These are phyloP conservation scores for Colletotrichum sojae DNA, from an alignment of 2,329 filamentous ascomycete genomes.

Conservation along the genomic window DNA sequence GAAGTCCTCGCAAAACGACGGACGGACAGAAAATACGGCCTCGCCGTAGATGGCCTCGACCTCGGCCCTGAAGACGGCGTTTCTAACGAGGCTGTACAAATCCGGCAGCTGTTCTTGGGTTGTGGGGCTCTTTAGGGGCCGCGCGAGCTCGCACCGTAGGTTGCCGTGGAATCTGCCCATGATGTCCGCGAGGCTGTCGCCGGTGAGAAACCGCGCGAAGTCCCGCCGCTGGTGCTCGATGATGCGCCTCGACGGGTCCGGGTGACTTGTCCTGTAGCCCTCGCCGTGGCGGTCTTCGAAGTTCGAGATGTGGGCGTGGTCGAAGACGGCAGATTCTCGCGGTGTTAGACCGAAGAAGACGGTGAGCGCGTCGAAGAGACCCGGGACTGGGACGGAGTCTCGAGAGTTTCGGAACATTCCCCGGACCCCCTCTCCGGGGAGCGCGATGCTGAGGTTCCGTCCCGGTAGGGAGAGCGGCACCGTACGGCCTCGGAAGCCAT, in stretches of 20 bases:
- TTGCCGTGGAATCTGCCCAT: conserved; percentile 13
- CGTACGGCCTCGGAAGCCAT: background rate
- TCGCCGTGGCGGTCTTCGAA: conserved; percentile 13
- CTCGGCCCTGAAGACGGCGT: conserved; percentile 25
- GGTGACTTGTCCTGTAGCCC: conserved; percentile 4
- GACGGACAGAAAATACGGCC: conserved; percentile 16
- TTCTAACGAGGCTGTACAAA: conserved; percentile 15
- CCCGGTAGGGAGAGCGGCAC: background rate
- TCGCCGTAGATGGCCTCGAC: conserved; percentile 30
- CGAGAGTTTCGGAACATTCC: conserved; percentile 14
- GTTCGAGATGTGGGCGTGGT: conserved; percentile 19
- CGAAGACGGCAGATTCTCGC: conserved; percentile 21
- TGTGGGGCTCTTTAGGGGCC: background rate
- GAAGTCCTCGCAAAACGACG: conserved; percentile 27
- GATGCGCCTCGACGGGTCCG: conserved; percentile 24
- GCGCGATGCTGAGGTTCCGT: conserved; percentile 12
- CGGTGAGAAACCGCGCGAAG: conserved; percentile 20
- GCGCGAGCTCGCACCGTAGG: background rate
- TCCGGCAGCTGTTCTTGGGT: conserved; percentile 2
- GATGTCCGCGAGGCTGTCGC: conserved; percentile 18
- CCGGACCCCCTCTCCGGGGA: conserved; percentile 27
- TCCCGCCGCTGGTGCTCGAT: conserved; percentile 37
- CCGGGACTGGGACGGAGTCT: conserved; percentile 16
- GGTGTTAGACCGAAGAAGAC: conserved; percentile 32
- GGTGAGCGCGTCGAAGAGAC: conserved; percentile 19